These are phyloP conservation scores for Candida sakaeoensis DNA, from an alignment of 805 yeast genomes.

Conservation along the genomic window DNA sequence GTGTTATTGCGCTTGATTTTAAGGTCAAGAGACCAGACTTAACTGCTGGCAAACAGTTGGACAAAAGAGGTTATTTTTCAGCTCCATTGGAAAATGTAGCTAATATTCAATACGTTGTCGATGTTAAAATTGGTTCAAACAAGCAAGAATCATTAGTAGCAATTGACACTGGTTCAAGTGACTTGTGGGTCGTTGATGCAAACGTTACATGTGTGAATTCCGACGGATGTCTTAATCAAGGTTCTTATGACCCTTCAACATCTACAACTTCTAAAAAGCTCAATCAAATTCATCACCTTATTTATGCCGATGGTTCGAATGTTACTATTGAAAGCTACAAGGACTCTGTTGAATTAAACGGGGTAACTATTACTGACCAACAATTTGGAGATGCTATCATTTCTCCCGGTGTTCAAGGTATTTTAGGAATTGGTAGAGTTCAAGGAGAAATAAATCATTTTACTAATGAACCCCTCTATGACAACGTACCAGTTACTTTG, in stretches of 20 bases:
- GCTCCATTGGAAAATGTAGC: constrained; percentile 4
- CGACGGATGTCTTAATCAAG: constrained; percentile 7
- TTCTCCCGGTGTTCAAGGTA: constrained; percentile 64
- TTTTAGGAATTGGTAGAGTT: constrained; percentile 64
- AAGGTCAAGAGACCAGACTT: constrained; percentile 4
- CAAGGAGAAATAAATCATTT: constrained; percentile 8
- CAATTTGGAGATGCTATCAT: constrained; percentile 18
- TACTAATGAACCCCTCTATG: constrained; percentile 12
- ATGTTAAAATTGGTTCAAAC: constrained; percentile 13
- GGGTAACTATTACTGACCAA: constrained; percentile 12
- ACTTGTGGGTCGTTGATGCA: constrained; percentile 25
- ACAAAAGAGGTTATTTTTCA: constrained; percentile 5
- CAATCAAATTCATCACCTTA: constrained; percentile 9
- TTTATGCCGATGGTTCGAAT: constrained; percentile 11
- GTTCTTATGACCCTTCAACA: constrained; percentile 14
- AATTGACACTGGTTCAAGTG: constrained; percentile 26
- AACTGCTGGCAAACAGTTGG: not conserved
- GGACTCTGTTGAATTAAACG: constrained; percentile 14
- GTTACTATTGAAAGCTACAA: constrained; percentile 14
- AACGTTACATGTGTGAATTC: constrained; percentile 19
- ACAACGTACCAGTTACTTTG: constrained; percentile 32
- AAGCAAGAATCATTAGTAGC: constrained; percentile 16
- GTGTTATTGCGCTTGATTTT: constrained; percentile 9
- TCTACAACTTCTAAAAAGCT: constrained; percentile 8
- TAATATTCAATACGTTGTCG: constrained; percentile 2